Conservation (phyloP, 129 eudicot genomes). For the Mikania micrantha region DNA sequence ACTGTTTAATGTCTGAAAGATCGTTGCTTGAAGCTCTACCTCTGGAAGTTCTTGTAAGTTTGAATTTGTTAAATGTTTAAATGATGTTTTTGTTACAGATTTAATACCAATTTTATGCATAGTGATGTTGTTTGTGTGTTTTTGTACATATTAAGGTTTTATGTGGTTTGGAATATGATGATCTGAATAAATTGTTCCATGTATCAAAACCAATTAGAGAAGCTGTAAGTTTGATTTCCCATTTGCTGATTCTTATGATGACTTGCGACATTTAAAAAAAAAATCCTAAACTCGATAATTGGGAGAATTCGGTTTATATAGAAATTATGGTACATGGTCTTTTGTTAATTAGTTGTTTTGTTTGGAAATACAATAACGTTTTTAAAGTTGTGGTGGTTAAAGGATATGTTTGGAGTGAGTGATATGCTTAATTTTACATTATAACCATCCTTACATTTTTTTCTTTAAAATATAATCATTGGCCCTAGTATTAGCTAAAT, state of each 20-base stretch:
- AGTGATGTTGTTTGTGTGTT: slow-evolving; percentile 18
- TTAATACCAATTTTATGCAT: not conserved
- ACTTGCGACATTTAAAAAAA: no score
- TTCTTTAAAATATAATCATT: no score
- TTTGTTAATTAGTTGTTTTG: no score
- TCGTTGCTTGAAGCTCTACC: slow-evolving; percentile 78
- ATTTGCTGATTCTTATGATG: not conserved
- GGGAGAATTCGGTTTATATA: no score
- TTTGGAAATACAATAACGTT: no score
- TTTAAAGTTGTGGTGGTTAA: no score
- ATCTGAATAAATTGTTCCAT: slow-evolving; percentile 59
- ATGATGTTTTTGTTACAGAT: not conserved
- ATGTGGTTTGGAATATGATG: slow-evolving; percentile 92
- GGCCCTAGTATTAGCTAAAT: no score
- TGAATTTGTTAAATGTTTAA: not conserved
- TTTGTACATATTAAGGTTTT: slow-evolving; percentile 63
- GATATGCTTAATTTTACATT: no score
- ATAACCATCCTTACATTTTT: no score
- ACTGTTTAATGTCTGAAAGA: slow-evolving; percentile 18
- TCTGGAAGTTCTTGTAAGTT: slow-evolving; percentile 72
- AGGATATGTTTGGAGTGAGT: no score
- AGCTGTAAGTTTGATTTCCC: slow-evolving; percentile 50
- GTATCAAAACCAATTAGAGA: slow-evolving; percentile 70
- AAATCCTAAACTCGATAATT: no score
- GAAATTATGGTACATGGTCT: no score